phyloP scores from a whole-genome alignment of 2,329 filamentous ascomycete genomes.

The Emericellopsis atlantica region DNA sequence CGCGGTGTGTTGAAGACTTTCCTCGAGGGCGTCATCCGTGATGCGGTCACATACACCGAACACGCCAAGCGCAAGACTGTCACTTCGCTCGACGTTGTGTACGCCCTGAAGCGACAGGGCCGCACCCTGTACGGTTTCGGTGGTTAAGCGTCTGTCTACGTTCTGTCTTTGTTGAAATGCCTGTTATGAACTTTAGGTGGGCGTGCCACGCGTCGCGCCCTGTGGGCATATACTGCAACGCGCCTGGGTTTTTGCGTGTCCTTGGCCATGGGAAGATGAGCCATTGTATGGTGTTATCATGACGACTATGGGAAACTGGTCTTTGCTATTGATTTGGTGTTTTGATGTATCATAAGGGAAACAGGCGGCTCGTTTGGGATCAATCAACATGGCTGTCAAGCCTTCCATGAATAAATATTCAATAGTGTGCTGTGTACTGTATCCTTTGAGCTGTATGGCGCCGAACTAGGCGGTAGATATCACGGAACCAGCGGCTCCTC shows the following conservation, averaged over 20 bases:
- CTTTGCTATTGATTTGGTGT: constrained; percentile 20
- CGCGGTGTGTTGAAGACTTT: constrained; percentile 68
- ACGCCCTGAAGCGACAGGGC: constrained; percentile 56
- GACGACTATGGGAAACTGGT: constrained; percentile 26
- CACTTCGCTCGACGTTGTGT: constrained; percentile 56
- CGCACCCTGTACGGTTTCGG: constrained; percentile 81
- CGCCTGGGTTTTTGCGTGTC: constrained; percentile 2
- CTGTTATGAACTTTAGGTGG: constrained; percentile 20
- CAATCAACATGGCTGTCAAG: constrained; percentile 9
- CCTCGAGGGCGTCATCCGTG: constrained; percentile 65
- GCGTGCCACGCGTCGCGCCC: constrained; percentile 6
- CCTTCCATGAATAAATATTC: not conserved
- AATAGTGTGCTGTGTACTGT: too few species aligned
- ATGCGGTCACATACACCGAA: constrained; percentile 68
- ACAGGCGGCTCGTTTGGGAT: constrained; percentile 20
- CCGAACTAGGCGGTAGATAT: too few species aligned
- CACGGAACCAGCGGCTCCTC: too few species aligned
- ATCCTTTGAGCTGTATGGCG: too few species aligned
- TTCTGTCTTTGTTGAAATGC: constrained; percentile 9
- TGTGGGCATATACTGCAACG: constrained; percentile 1
- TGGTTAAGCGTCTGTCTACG: constrained; percentile 43
- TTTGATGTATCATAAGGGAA: constrained; percentile 31
- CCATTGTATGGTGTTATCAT: constrained; percentile 21
- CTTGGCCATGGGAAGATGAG: constrained; percentile 4
- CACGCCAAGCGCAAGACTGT: constrained; percentile 75